Evolutionary conservation across 345 rosid species (phyloP), one percentile per base, ranked within the genome.

Genomic region (Eucalyptus cladocalyx): DNA sequence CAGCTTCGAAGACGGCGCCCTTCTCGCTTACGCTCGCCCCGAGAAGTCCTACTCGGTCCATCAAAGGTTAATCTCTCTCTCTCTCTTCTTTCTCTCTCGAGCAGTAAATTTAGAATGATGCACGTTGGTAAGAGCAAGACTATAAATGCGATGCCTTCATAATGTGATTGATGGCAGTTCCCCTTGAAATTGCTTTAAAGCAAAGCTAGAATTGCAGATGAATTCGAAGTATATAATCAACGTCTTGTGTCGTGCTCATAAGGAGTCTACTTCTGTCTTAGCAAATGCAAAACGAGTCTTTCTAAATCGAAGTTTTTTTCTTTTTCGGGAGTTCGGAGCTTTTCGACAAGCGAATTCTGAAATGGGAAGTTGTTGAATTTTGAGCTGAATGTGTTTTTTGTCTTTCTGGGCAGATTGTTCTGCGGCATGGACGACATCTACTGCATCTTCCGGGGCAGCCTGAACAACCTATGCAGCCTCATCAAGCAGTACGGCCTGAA

Each of bases 401-500:
- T 56, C 43, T 67, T 40, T 37, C 76, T 42, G 86, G 90, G 90
- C 94, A 96, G 97, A 91, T 86, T 92, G 93, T 94, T 96, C 72
- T 94, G 96, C 92, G 97, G 95, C 42, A 21, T 91, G 62, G 93
- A 94, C 85, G 93, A 94, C 87, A 91, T 95, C 26, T 93, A 93
- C 89, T 95, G 98, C 87, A 49, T 96, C 40, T 96, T 95, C 93
- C 24, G 88, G 76, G 98, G 98, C 89, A 92, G 93, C 88, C 90
- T 96, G 76, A 91, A 92, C 94, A 96, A 95, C 81, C 87, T 94
- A 0, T 87, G 94, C 90, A 91, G 94, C 88, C 94, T 96, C 37
- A 92, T 87, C 54, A 93, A 89, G 90, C 97, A 95, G 51, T 96
- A 96, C 86, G 98, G 98, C 13, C 89, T 96, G 1, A 90, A 95